Percentiles rank a stretch among this genome's conserved stretches.
Conservation (phyloP, 2,329 filamentous ascomycete species). For the Epichloe elymi region DNA sequence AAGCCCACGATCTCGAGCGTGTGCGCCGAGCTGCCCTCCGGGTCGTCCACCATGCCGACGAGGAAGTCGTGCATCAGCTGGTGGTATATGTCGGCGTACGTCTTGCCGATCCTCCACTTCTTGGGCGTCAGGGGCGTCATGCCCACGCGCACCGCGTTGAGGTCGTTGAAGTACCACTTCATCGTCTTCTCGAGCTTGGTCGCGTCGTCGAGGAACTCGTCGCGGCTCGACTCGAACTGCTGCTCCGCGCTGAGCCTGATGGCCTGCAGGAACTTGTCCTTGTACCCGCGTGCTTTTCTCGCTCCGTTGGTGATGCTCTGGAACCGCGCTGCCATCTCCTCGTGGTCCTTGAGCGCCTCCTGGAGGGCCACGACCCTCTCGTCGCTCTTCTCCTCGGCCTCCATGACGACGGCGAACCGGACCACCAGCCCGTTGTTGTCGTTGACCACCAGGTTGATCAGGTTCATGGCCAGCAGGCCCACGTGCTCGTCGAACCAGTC, state of each 20-base stretch:
- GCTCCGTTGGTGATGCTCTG: slow-evolving; percentile 91
- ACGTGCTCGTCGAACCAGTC: slow-evolving; percentile 95
- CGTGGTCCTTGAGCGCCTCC: slow-evolving; percentile 89
- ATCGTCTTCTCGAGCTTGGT: slow-evolving; percentile 73
- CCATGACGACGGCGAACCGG: slow-evolving; percentile 78
- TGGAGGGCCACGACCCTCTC: slow-evolving; percentile 81
- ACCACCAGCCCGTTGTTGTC: slow-evolving; percentile 87
- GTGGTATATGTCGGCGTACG: slow-evolving; percentile 85
- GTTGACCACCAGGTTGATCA: slow-evolving; percentile 74
- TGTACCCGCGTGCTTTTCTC: slow-evolving; percentile 87
- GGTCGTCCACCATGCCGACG: slow-evolving; percentile 67
- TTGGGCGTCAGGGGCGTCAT: slow-evolving; percentile 87
- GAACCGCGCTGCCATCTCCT: slow-evolving; percentile 84
- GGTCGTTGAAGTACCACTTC: slow-evolving; percentile 96
- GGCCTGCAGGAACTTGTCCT: slow-evolving; percentile 81
- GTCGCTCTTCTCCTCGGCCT: slow-evolving; percentile 94
- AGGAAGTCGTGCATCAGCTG: slow-evolving; percentile 91
- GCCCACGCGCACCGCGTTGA: slow-evolving; percentile 86
- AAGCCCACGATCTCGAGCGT: slow-evolving; percentile 88
- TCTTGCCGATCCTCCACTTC: slow-evolving; percentile 91
- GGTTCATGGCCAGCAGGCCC: slow-evolving; percentile 73
- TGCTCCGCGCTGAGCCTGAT: slow-evolving; percentile 61
- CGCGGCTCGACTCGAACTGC: slow-evolving; percentile 59
- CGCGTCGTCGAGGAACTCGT: slow-evolving; percentile 73
- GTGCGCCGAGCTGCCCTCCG: slow-evolving; percentile 71